Conservation (phyloP, 2,329 filamentous ascomycete species). For the Alternaria novae-zelandiae region DNA sequence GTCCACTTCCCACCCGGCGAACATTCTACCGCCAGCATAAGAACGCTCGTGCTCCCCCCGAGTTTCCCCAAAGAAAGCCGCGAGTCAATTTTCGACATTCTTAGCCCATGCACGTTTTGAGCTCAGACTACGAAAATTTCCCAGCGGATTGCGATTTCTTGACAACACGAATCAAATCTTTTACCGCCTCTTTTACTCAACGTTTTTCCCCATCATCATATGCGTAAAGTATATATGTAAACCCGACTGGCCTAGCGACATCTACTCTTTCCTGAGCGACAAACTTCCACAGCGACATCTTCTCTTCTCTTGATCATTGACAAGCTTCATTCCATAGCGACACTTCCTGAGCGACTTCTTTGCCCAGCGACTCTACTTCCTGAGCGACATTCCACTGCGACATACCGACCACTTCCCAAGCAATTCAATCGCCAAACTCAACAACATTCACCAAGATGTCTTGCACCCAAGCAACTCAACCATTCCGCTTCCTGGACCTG, state of each 20-base stretch:
- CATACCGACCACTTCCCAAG: background rate
- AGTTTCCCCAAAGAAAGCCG: constrained; percentile 15
- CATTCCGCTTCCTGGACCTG: constrained; percentile 35
- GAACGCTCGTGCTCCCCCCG: constrained; percentile 28
- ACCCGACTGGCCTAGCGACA: constrained; percentile 14
- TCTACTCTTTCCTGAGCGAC: constrained; percentile 20
- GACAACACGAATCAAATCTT: constrained; percentile 22
- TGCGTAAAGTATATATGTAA: constrained; percentile 29
- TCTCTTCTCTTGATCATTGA: constrained; percentile 7
- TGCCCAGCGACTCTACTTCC: constrained; percentile 7
- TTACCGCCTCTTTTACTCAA: constrained; percentile 19
- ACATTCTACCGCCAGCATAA: constrained; percentile 26
- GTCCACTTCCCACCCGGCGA: constrained; percentile 14
- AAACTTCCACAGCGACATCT: constrained; percentile 21
- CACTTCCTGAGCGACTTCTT: constrained; percentile 21
- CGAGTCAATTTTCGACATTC: constrained; percentile 10
- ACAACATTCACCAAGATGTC: constrained; percentile 19
- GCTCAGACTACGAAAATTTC: constrained; percentile 21
- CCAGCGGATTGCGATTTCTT: constrained; percentile 23
- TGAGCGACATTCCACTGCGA: constrained; percentile 12
- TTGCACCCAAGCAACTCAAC: constrained; percentile 15
- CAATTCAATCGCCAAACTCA: background rate
- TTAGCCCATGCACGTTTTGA: constrained; percentile 16
- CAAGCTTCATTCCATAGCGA: constrained; percentile 20
- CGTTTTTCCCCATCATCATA: constrained; percentile 4